Base-by-base conservation (phyloP, 2,329 filamentous ascomycete species). In the Exophiala xenobiotica region DNA sequence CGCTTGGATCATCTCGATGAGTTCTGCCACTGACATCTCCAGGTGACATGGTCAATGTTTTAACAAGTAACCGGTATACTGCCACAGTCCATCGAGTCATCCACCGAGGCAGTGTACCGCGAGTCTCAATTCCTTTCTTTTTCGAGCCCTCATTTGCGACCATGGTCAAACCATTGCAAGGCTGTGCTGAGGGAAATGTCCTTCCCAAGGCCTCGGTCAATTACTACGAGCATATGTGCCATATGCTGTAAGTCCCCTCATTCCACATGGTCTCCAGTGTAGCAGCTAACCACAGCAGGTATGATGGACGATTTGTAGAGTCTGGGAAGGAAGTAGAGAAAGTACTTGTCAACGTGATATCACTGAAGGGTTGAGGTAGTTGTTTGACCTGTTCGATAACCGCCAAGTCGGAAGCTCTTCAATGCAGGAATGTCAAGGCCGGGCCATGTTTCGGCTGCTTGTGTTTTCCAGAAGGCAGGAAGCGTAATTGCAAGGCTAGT, bases 161-260 rank as follows among this genome's bases (percentile, higher is more conserved):
- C 19, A 23, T 38, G 46, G 27, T 49, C 9, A 35, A 49, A 35
- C 46, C 46, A 6, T 38, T 49, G 5, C n/a, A 49, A 12, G 27
- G 27, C 2, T 49, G 46, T 19, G 26, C 19, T 12, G 16, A 11
- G 8, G 38, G 35, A 12, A 16, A 12, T 19, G 18, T 14, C 20
- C 14, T 16, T 27, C 23, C 8, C 6, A 14, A 31, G 3, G 6
- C 24, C 14, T 18, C 22, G 20, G 46, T 41, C 2, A 35, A 26
- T 38, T 49, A 49, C 20, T 49, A 49, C 11, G 46, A 49, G 19
- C 46, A 49, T 24, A 49, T 49, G 46, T 49, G 46, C 38, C 37
- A 49, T n/a, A 49, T 49, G 46, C 37, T 49, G 46, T 49, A 48
- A 48, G 46, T 20, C 18, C 11, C n/a, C n/a, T n/a, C n/a, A n/a